Evolutionary conservation across 306 rosid species (phyloP).

Genomic region (Styphnolobium japonicum): DNA sequence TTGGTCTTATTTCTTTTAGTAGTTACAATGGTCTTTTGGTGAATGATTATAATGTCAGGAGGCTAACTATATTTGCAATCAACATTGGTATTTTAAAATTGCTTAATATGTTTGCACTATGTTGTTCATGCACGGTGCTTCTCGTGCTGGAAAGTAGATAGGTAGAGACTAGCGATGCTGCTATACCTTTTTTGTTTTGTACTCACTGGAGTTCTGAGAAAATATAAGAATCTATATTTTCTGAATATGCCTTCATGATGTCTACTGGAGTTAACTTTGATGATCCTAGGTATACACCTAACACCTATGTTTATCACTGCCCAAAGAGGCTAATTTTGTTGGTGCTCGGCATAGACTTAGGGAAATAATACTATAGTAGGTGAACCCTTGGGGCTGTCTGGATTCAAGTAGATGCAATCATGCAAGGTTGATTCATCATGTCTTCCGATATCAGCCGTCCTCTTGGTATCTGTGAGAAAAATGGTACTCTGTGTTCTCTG

Average conservation of each 20-base stretch:
- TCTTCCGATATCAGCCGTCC: neutral
- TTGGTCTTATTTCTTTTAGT: slow-evolving; percentile 19
- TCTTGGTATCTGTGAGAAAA: neutral
- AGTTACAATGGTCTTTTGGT: slow-evolving; percentile 5
- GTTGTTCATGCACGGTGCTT: slow-evolving; percentile 5
- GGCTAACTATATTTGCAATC: neutral
- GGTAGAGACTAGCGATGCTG: neutral
- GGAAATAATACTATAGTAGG: neutral
- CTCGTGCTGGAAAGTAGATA: slow-evolving; percentile 3
- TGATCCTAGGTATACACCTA: neutral
- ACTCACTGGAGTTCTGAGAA: neutral
- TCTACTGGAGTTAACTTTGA: neutral
- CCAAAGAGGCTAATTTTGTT: neutral
- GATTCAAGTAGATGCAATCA: neutral
- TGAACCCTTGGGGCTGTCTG: neutral
- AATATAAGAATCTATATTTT: neutral
- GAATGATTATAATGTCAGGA: neutral
- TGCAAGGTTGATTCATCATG: neutral
- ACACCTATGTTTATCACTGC: neutral
- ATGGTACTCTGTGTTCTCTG: neutral
- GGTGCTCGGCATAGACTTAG: neutral
- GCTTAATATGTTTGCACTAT: neutral
- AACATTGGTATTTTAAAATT: neutral
- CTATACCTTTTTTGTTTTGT: neutral
- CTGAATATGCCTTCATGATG: neutral